Evolutionary conservation across 768 basidiomycete genomes (phyloP).

Genomic region (Solioccasus polychromus): DNA sequence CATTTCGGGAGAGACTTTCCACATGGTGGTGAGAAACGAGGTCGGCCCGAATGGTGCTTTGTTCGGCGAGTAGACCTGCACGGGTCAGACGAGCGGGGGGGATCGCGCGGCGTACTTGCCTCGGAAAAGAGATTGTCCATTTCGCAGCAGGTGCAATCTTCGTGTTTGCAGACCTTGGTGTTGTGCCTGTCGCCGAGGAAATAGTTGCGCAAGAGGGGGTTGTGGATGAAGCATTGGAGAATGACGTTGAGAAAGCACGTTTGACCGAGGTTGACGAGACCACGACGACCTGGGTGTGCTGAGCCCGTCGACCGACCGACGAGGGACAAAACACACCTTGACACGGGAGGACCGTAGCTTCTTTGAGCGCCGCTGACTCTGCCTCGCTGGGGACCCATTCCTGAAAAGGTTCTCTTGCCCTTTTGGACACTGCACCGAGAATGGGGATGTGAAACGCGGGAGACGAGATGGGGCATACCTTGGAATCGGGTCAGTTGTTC

Average conservation of each 20-base stretch:
- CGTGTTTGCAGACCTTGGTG: slow-evolving; percentile 58
- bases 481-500: slow-evolving; percentile 61
- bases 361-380: slow-evolving; percentile 46
- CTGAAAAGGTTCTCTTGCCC: slow-evolving; percentile 45
- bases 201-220: slow-evolving; percentile 84
- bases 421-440: slow-evolving; percentile 33
- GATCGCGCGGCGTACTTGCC: slow-evolving; percentile 35
- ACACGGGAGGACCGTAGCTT: slow-evolving; percentile 57
- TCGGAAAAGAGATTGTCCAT: slow-evolving; percentile 86
- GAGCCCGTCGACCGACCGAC: background rate
- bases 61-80: slow-evolving; percentile 56
- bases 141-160: slow-evolving; percentile 86
- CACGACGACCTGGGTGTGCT: slow-evolving; percentile 60
- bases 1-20: slow-evolving; percentile 75
- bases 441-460: too few species aligned
- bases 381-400: slow-evolving; percentile 46
- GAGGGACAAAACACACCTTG: slow-evolving; percentile 49
- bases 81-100: too few species aligned
- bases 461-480: slow-evolving; percentile 17
- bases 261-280: slow-evolving; percentile 84
- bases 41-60: slow-evolving; percentile 73
- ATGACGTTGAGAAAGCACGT: slow-evolving; percentile 95
- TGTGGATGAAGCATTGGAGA: slow-evolving; percentile 85
- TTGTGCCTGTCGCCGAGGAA: slow-evolving; percentile 93
- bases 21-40: slow-evolving; percentile 78